These are phyloP conservation scores for Calocera viscosa DNA, from an alignment of 768 basidiomycete genomes.

Conservation along the genomic window DNA sequence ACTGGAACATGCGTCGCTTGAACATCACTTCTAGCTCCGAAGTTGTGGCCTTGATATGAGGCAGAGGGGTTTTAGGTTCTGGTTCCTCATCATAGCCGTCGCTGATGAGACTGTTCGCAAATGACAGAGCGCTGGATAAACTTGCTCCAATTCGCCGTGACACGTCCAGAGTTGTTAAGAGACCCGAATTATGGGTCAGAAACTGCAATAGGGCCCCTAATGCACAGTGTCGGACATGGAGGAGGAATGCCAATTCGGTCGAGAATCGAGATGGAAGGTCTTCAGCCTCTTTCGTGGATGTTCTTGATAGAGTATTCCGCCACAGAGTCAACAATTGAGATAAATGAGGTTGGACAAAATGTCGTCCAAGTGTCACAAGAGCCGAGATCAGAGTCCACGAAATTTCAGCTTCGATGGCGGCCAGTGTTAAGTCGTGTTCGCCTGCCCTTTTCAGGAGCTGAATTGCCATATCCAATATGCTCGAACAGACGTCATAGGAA, in stretches of 20 bases:
- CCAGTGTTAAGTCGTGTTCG: conserved; percentile 76
- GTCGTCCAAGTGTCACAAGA: conserved; percentile 82
- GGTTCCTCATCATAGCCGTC: conserved; percentile 54
- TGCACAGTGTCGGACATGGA: conserved; percentile 82
- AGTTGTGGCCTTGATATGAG: conserved; percentile 20
- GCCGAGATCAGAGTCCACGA: conserved; percentile 89
- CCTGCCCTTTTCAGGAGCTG: conserved; percentile 80
- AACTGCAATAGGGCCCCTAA: conserved; percentile 82
- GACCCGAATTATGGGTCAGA: conserved; percentile 59
- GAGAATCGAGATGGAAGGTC: conserved; percentile 48
- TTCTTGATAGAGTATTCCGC: conserved; percentile 94
- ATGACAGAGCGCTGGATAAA: conserved; percentile 78
- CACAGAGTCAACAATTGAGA: conserved; percentile 90
- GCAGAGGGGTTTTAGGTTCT: conserved; percentile 27
- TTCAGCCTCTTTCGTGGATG: conserved; percentile 71
- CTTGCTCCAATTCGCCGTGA: conserved; percentile 77
- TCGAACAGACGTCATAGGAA: conserved; percentile 83
- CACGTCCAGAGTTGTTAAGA: conserved; percentile 79
- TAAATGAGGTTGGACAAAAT: conserved; percentile 86
- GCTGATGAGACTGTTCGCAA: conserved; percentile 69
- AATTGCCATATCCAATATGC: conserved; percentile 81
- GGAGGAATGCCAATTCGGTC: conserved; percentile 80
- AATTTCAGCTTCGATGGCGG: conserved; percentile 76
- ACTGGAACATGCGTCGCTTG: conserved; percentile 75
- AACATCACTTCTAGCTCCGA: conserved; percentile 72